phyloP scores from a whole-genome alignment of 106 monocot genomes.

The Gastrodia elata region DNA sequence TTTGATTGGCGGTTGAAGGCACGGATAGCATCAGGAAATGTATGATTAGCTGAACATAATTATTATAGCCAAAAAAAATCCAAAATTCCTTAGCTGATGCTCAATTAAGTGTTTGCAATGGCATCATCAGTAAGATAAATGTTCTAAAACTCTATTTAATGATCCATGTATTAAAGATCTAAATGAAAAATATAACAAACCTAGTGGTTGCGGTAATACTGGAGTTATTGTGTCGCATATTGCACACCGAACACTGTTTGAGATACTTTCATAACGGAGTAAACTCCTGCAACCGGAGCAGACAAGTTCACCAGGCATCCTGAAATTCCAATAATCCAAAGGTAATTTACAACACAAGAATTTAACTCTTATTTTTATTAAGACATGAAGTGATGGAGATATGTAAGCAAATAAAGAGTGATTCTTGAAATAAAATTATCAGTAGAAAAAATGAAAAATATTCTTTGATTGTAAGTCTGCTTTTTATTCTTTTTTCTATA shows the following conservation, averaged over 20 bases:
- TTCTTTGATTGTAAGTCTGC: neutral
- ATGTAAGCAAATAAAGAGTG: neutral
- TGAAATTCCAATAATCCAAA: slow-evolving; percentile 10
- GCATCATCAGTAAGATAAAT: neutral
- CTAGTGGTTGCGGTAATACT: slow-evolving; percentile 19
- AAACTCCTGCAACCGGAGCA: slow-evolving; percentile 55
- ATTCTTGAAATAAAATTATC: neutral
- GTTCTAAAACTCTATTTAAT: neutral
- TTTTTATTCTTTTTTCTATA: neutral
- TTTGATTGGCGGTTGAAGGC: too few relatives aligned
- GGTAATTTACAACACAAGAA: neutral
- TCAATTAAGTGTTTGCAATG: neutral
- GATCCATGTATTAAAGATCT: neutral
- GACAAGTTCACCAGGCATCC: slow-evolving; percentile 68
- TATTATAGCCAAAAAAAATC: neutral
- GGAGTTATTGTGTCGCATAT: slow-evolving; percentile 51
- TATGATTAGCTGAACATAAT: slow-evolving; percentile 1
- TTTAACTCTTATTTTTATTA: neutral
- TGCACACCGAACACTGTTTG: slow-evolving; percentile 58
- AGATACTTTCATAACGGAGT: slow-evolving; percentile 47
- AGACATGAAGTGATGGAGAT: neutral
- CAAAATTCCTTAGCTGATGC: neutral
- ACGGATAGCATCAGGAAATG: neutral
- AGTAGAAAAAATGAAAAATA: neutral
- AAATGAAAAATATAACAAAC: slow-evolving; percentile 7